A percentile compares a stretch with the other conserved stretches of the same genome.
These are phyloP conservation scores for Heracleum sosnowskyi DNA, from an alignment of 129 eudicot species.

Conservation along the genomic window DNA sequence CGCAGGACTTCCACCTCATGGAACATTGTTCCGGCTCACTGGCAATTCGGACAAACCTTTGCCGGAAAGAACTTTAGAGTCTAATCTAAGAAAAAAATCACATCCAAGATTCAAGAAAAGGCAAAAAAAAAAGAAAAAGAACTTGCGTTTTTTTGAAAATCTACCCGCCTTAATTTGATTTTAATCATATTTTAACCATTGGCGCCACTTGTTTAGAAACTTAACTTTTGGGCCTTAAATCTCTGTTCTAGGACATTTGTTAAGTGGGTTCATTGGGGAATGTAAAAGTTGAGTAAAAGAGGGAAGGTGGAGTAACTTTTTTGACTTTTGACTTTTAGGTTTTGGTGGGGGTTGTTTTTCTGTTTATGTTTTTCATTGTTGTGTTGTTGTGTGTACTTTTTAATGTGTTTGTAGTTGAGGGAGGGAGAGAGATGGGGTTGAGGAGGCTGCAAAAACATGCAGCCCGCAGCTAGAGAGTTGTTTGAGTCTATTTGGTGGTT, in stretches of 20 bases:
- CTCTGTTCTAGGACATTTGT: background rate
- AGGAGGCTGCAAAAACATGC: slow-evolving; percentile 42
- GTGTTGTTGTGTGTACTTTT: background rate
- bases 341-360: background rate
- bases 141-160: background rate
- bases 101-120: background rate
- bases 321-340: slow-evolving; percentile 18
- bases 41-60: slow-evolving; percentile 91
- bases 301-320: slow-evolving; percentile 6
- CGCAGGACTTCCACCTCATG: slow-evolving; percentile 64
- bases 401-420: background rate
- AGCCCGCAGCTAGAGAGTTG: slow-evolving; percentile 31
- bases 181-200: background rate
- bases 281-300: slow-evolving; percentile 12
- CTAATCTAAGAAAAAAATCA: slow-evolving; percentile 23
- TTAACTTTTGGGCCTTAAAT: background rate
- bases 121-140: background rate
- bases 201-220: slow-evolving; percentile 11
- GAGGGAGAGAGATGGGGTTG: slow-evolving; percentile 15
- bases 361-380: background rate
- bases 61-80: slow-evolving; percentile 74
- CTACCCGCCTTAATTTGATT: slow-evolving; percentile 14
- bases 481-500: background rate
- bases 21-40: slow-evolving; percentile 61
- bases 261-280: slow-evolving; percentile 14